Conservation (phyloP, 2,329 filamentous ascomycete genomes). For the Xylariaceae sp. region DNA sequence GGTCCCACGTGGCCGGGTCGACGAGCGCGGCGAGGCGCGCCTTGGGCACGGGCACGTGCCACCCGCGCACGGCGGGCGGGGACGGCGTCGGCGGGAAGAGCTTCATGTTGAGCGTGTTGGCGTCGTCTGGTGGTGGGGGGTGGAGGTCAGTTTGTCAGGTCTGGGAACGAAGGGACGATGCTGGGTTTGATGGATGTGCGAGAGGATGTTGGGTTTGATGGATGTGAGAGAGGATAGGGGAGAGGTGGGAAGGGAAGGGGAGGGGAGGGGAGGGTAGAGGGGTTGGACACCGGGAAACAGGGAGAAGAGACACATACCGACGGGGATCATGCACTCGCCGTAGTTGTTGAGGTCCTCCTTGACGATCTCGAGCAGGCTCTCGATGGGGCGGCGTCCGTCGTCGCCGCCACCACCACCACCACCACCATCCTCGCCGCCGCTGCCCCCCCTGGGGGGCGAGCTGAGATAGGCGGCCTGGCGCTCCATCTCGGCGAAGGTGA, state of each 20-base stretch:
- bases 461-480: constrained; percentile 82
- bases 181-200: background rate
- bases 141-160: too few species aligned
- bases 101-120: constrained; percentile 94
- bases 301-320: constrained; percentile 54
- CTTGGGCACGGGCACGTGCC: constrained; percentile 81
- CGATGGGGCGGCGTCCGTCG: constrained; percentile 61
- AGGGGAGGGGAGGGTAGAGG: background rate
- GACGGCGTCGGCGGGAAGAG: constrained; percentile 76
- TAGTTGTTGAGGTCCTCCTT: constrained; percentile 92
- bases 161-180: too few species aligned
- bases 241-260: background rate
- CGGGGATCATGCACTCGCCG: constrained; percentile 96
- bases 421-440: constrained; percentile 24
- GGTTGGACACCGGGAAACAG: background rate
- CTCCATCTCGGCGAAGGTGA: constrained; percentile 82
- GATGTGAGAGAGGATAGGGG: background rate
- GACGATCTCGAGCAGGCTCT: constrained; percentile 73
- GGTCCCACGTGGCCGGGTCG: constrained; percentile 63
- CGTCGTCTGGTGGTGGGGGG: constrained; percentile 55
- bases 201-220: background rate
- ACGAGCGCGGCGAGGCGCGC: constrained; percentile 58
- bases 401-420: constrained; percentile 16
- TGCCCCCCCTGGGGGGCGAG: too few species aligned
- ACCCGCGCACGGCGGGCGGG: constrained; percentile 71